phyloP scores from a whole-genome alignment of 345 rosid species.

The Eucalyptus sideroxylon region DNA sequence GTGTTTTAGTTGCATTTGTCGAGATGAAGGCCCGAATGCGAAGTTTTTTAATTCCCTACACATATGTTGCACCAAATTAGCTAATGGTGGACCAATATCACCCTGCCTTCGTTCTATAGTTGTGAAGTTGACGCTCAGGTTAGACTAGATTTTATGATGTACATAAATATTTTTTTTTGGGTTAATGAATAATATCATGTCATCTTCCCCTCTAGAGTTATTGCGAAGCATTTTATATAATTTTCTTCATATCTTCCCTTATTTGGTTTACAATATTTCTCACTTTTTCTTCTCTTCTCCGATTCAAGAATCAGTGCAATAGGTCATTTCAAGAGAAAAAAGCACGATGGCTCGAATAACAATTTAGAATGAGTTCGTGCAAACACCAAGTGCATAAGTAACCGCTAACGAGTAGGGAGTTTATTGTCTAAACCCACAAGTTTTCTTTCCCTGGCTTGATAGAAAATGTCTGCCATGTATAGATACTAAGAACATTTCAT shows the following conservation, averaged over 20 bases:
- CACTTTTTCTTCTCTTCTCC: not conserved
- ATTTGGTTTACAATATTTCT: not conserved
- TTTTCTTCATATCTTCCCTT: not conserved
- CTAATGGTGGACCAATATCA: not conserved
- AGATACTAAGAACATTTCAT: not conserved
- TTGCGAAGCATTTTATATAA: not conserved
- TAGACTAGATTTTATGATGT: too few species aligned
- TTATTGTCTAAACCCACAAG: not conserved
- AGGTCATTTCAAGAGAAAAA: not conserved
- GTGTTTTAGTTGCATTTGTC: not conserved
- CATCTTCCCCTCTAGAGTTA: not conserved
- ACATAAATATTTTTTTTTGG: not conserved
- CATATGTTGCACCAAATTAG: not conserved
- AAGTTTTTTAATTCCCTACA: not conserved
- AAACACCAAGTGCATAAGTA: not conserved
- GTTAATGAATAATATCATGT: not conserved
- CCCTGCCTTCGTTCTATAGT: too few species aligned
- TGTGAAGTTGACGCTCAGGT: too few species aligned
- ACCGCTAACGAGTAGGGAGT: not conserved
- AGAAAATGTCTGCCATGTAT: not conserved
- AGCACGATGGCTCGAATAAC: not conserved
- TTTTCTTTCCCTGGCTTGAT: not conserved
- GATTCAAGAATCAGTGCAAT: not conserved
- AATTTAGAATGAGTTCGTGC: not conserved
- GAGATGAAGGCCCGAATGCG: conserved; percentile 3